phyloP scores from a whole-genome alignment of 306 rosid species.

The Luffa acutangula region DNA sequence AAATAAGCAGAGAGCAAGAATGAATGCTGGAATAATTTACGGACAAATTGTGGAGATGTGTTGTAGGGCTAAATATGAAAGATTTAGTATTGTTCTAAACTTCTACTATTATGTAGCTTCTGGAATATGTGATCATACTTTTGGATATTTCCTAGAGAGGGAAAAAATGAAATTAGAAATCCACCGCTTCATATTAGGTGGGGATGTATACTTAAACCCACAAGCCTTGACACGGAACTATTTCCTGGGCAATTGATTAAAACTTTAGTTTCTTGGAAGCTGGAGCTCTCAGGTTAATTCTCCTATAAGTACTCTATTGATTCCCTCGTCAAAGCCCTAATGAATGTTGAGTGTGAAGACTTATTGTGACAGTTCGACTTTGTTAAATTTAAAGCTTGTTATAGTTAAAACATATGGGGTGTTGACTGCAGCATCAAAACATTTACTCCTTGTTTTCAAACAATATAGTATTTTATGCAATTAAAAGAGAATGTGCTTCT shows the following conservation, averaged over 20 bases:
- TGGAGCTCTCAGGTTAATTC: neutral
- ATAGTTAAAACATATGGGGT: neutral
- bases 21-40: neutral
- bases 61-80: neutral
- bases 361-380: neutral
- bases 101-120: neutral
- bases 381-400: neutral
- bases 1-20: neutral
- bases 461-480: neutral
- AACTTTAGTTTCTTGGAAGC: neutral
- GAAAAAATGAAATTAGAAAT: neutral
- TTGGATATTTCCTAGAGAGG: neutral
- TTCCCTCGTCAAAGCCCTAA: neutral
- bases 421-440: neutral
- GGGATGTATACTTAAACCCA: neutral
- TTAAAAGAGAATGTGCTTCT: neutral
- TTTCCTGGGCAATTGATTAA: neutral
- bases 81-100: neutral
- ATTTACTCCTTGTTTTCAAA: neutral
- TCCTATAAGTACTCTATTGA: neutral
- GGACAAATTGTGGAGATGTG: neutral
- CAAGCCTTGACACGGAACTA: neutral
- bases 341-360: neutral
- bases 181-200: neutral
- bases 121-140: neutral